phyloP scores from a whole-genome alignment of 2,329 filamentous ascomycete genomes.

The Endothia cerciana region DNA sequence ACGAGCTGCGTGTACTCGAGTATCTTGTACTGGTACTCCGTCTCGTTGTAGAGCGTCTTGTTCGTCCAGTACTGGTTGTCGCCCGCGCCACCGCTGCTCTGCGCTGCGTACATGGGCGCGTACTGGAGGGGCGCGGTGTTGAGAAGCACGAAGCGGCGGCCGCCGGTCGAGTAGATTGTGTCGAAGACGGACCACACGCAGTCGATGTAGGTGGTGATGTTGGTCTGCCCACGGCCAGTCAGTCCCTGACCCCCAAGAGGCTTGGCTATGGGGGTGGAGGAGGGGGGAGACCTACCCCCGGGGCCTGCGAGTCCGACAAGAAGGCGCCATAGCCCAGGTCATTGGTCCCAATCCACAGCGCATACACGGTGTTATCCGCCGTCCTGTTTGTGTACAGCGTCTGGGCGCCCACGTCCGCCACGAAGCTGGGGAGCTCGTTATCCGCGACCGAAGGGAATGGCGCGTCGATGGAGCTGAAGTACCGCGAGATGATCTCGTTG shows the following conservation, averaged over 20 bases:
- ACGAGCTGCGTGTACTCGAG: constrained; percentile 53
- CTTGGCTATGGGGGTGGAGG: no score
- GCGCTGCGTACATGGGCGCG: constrained; percentile 66
- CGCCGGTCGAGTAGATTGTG: constrained; percentile 66
- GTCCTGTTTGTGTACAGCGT: constrained; percentile 50
- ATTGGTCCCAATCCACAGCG: constrained; percentile 82
- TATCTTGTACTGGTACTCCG: constrained; percentile 52
- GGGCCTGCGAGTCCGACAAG: constrained; percentile 64
- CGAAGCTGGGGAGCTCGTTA: constrained; percentile 63
- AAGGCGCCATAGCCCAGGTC: constrained; percentile 71
- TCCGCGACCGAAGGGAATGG: constrained; percentile 66
- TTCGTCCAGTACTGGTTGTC: constrained; percentile 51
- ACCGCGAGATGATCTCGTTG: constrained; percentile 66
- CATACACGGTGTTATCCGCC: constrained; percentile 68
- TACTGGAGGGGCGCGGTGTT: constrained; percentile 70
- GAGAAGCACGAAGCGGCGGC: constrained; percentile 71
- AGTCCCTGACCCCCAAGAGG: not conserved
- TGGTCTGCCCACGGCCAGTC: constrained; percentile 45
- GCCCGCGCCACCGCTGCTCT: constrained; percentile 46
- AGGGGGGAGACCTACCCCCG: constrained; percentile 39
- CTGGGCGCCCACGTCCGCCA: constrained; percentile 50
- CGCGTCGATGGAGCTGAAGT: constrained; percentile 51
- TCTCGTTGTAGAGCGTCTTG: constrained; percentile 51
- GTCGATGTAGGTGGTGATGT: constrained; percentile 66
- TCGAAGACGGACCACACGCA: constrained; percentile 70